Evolutionary conservation across 2,329 filamentous ascomycete genomes (phyloP).

Genomic region (Volutella citrinella): DNA sequence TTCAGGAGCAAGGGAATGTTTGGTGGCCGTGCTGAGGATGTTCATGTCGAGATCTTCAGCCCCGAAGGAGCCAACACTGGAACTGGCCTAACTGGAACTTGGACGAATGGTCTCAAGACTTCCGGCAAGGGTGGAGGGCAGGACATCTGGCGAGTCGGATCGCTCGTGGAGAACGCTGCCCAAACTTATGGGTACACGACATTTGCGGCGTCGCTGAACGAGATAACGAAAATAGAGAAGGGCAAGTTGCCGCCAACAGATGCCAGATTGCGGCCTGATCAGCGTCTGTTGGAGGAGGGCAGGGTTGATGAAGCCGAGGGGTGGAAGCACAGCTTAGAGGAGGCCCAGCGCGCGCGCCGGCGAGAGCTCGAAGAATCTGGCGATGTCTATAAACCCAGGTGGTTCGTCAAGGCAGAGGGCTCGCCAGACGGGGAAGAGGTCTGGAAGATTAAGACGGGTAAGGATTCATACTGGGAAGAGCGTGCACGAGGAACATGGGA

Average conservation of each 20-base stretch:
- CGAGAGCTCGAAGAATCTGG: conserved; percentile 73
- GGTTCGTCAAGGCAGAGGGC: conserved; percentile 75
- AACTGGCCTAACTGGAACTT: conserved; percentile 73
- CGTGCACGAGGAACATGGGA: conserved; percentile 66
- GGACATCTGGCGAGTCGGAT: conserved; percentile 75
- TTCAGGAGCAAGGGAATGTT: conserved; percentile 98
- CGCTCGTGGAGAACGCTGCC: conserved; percentile 73
- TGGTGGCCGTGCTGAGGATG: conserved; percentile 88
- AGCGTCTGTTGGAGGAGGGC: conserved; percentile 78
- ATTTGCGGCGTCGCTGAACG: conserved; percentile 84
- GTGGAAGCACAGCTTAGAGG: conserved; percentile 80
- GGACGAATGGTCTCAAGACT: conserved; percentile 72
- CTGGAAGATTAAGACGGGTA: conserved; percentile 75
- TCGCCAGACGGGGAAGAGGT: conserved; percentile 61
- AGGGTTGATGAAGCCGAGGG: conserved; percentile 80
- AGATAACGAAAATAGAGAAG: conserved; percentile 78
- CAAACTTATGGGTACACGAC: conserved; percentile 84
- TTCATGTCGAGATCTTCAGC: conserved; percentile 71
- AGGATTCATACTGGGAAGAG: conserved; percentile 93
- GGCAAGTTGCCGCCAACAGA: conserved; percentile 77
- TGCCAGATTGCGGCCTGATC: conserved; percentile 79
- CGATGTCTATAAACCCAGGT: conserved; percentile 70
- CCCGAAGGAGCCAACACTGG: conserved; percentile 63
- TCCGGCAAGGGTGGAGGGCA: conserved; percentile 59
- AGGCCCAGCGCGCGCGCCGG: conserved; percentile 74